Conservation (phyloP, 345 rosid genomes). For the Populus euphratica region DNA sequence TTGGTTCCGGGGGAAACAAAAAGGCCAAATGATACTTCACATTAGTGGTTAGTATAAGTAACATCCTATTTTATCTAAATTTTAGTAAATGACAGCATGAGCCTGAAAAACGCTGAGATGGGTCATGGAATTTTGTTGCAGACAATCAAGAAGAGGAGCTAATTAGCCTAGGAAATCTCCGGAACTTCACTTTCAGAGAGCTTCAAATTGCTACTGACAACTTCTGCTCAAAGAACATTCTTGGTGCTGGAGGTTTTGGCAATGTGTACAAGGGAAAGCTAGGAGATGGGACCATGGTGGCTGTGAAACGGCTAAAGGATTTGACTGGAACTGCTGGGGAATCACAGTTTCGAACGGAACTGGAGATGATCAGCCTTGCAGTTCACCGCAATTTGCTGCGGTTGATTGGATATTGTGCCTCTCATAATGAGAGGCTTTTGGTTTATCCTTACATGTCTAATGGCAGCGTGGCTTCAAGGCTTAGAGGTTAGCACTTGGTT, state of each 20-base stretch:
- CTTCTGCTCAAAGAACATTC: constrained; percentile 75
- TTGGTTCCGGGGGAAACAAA: constrained; percentile 51
- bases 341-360: constrained; percentile 82
- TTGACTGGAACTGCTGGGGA: constrained; percentile 69
- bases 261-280: constrained; percentile 90
- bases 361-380: constrained; percentile 95
- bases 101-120: background rate
- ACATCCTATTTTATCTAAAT: background rate
- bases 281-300: constrained; percentile 64
- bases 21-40: constrained; percentile 36
- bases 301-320: constrained; percentile 83
- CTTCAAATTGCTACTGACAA: constrained; percentile 74
- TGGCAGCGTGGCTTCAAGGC: constrained; percentile 94
- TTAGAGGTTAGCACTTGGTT: constrained; percentile 57
- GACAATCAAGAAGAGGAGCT: constrained; percentile 72
- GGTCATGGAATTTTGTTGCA: constrained; percentile 21
- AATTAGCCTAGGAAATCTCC: constrained; percentile 70
- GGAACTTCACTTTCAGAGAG: constrained; percentile 77
- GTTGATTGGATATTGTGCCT: constrained; percentile 76
- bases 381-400: constrained; percentile 83
- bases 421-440: constrained; percentile 71
- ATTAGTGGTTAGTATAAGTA: constrained; percentile 45
- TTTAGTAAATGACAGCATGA: background rate
- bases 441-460: constrained; percentile 93
- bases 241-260: constrained; percentile 92